Conservation (phyloP, 345 rosid species). For the Populus ilicifolia region DNA sequence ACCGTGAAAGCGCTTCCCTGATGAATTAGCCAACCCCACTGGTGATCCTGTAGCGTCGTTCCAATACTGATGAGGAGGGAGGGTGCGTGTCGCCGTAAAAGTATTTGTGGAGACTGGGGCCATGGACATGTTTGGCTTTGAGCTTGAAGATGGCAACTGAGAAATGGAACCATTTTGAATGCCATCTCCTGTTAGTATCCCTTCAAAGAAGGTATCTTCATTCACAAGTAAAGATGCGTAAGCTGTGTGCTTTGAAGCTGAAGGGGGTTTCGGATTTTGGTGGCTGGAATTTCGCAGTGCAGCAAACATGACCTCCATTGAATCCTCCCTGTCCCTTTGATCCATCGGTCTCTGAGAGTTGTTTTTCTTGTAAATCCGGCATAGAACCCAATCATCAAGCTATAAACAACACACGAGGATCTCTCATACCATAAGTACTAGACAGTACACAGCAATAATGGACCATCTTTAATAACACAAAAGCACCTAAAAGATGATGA, state of each 20-base stretch:
- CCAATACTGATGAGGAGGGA: slow-evolving; percentile 32
- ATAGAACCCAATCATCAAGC: slow-evolving; percentile 77
- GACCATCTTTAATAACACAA: neutral
- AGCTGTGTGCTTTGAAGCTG: slow-evolving; percentile 11
- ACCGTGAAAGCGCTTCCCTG: slow-evolving; percentile 52
- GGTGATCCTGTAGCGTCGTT: slow-evolving; percentile 21
- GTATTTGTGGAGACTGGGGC: slow-evolving; percentile 1
- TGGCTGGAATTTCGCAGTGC: slow-evolving; percentile 2
- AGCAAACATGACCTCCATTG: slow-evolving; percentile 46
- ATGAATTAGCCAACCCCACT: slow-evolving; percentile 13
- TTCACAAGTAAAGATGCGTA: slow-evolving; percentile 42
- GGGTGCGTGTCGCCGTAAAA: slow-evolving; percentile 6
- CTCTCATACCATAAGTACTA: too few relatives aligned
- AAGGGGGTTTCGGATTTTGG: slow-evolving; percentile 9
- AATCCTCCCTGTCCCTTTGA: slow-evolving; percentile 33
- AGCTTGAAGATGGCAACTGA: slow-evolving; percentile 21
- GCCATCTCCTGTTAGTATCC: slow-evolving; percentile 36
- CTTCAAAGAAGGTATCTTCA: slow-evolving; percentile 55
- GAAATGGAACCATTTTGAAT: slow-evolving; percentile 20
- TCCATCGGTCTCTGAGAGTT: slow-evolving; percentile 52
- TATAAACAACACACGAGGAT: slow-evolving; percentile 6
- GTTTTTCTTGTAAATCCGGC: slow-evolving; percentile 69
- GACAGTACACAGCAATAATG: neutral
- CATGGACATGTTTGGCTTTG: slow-evolving; percentile 19
- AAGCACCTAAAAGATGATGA: neutral